phyloP scores from a whole-genome alignment of 352 stramenopile genomes.

The Thalassiosira exigua region DNA sequence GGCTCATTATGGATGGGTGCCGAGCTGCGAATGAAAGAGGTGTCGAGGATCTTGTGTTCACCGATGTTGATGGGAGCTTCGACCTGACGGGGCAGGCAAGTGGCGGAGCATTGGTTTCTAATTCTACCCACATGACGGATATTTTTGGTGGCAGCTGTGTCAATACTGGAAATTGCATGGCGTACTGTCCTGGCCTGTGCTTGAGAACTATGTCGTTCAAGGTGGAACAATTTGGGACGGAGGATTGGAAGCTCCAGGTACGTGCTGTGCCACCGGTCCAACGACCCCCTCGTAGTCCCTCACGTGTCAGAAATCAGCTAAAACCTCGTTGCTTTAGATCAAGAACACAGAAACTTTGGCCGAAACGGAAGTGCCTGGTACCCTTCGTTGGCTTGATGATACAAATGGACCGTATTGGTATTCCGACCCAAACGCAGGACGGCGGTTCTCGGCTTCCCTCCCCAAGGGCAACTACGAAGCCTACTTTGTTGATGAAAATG shows the following conservation, averaged over 20 bases:
- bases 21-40: background rate
- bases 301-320: background rate
- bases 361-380: slow-evolving; percentile 27
- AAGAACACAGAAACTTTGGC: slow-evolving; percentile 29
- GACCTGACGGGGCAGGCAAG: slow-evolving; percentile 28
- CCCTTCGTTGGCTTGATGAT: slow-evolving; percentile 6
- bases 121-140: slow-evolving; percentile 38
- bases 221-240: slow-evolving; percentile 60
- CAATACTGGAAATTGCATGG: slow-evolving; percentile 43
- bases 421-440: slow-evolving; percentile 11
- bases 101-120: slow-evolving; percentile 47
- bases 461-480: slow-evolving; percentile 53
- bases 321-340: slow-evolving; percentile 11
- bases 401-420: background rate
- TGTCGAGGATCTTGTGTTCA: slow-evolving; percentile 47
- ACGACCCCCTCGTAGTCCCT: background rate
- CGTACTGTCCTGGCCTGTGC: slow-evolving; percentile 57
- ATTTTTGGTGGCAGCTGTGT: slow-evolving; percentile 35
- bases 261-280: background rate
- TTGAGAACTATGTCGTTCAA: slow-evolving; percentile 48
- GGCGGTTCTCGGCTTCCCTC: slow-evolving; percentile 53
- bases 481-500: slow-evolving; percentile 55
- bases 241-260: slow-evolving; percentile 54
- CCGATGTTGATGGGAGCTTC: slow-evolving; percentile 50
- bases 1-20: slow-evolving; percentile 38